Base-by-base conservation (phyloP, 306 rosid species). In the Ormosia emarginata region DNA sequence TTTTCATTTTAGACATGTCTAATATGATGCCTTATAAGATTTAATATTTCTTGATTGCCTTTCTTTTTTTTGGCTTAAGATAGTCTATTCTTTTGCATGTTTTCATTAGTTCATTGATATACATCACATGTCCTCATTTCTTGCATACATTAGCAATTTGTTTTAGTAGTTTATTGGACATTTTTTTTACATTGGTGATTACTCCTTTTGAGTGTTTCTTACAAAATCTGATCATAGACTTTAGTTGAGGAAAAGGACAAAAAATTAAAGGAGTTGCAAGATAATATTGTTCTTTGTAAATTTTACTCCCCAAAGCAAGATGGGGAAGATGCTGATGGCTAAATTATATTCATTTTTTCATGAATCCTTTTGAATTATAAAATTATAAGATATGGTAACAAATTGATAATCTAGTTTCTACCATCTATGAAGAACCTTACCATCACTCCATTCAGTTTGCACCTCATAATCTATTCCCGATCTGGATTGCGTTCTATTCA, bases 321-420 rank as follows among this genome's bases (percentile, higher is more conserved):
- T 91, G 98, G 98, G 98, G 76, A 95, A 87, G 86, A 86, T 91
- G 92, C 86, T 95, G 79, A 93, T 95, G 98, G 97, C 98, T 80
- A 95, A 95, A 87, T 93, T n/a, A n/a, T n/a, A n/a, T n/a, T n/a
- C n/a, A n/a, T n/a, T n/a, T n/a, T n/a, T n/a, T n/a, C n/a, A n/a
- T n/a, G n/a, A n/a, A n/a, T n/a, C n/a, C n/a, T n/a, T n/a, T n/a
- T n/a, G n/a, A n/a, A n/a, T n/a, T n/a, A n/a, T n/a, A n/a, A n/a
- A n/a, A n/a, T n/a, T n/a, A n/a, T n/a, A n/a, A n/a, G n/a, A n/a
- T n/a, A n/a, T n/a, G n/a, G n/a, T n/a, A n/a, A n/a, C n/a, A n/a
- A n/a, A n/a, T n/a, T n/a, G n/a, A n/a, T n/a, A n/a, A n/a, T n/a
- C n/a, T n/a, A n/a, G n/a, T n/a, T n/a, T n/a, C n/a, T n/a, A n/a